phyloP scores from a whole-genome alignment of 1,284 basidiomycete genomes.

The Hemileia vastatrix region DNA sequence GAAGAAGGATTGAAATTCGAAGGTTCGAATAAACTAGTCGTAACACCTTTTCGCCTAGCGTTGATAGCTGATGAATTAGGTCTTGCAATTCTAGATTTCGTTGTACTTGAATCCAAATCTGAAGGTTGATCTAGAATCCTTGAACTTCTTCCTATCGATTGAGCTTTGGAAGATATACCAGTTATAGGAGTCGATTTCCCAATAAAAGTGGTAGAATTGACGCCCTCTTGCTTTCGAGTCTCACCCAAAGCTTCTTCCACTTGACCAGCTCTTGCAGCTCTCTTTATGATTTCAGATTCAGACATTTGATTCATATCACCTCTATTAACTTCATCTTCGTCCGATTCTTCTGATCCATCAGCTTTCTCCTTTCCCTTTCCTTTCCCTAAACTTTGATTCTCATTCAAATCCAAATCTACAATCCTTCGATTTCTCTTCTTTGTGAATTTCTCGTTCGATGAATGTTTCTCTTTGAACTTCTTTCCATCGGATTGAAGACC shows the following conservation, averaged over 20 bases:
- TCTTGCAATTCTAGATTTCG: background rate
- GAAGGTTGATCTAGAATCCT: background rate
- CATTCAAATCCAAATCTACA: background rate
- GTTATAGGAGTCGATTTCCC: background rate
- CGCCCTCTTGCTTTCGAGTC: background rate
- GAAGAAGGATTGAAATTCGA: constrained; percentile 25
- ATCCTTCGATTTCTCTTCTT: background rate
- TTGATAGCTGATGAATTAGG: constrained; percentile 4
- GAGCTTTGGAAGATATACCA: background rate
- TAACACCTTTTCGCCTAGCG: background rate
- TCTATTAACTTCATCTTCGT: background rate
- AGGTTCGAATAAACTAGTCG: background rate
- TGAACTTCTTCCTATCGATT: background rate
- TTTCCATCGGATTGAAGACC: too few species aligned
- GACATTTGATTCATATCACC: background rate
- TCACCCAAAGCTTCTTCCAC: background rate
- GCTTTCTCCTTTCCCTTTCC: constrained; percentile 2
- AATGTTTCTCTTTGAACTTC: too few species aligned
- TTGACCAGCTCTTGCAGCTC: constrained; percentile 1
- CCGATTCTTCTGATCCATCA: background rate
- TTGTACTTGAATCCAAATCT: background rate
- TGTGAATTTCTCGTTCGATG: too few species aligned
- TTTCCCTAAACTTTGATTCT: background rate
- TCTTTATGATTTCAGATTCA: background rate
- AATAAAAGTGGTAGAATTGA: background rate